Evolutionary conservation across 2,329 filamentous ascomycete genomes (phyloP).

Genomic region (Cladosporium colombiae): DNA sequence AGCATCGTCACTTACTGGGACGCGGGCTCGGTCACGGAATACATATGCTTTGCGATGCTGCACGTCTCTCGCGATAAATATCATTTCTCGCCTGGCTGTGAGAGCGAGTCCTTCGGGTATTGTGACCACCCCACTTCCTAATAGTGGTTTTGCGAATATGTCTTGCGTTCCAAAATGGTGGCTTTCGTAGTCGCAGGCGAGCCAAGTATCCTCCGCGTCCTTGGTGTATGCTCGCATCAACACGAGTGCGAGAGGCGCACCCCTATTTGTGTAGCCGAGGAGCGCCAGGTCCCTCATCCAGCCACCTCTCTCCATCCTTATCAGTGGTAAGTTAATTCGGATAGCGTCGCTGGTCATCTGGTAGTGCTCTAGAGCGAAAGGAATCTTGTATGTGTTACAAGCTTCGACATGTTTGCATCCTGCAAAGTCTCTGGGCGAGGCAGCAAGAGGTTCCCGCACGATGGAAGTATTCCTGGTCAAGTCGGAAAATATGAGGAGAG

Average conservation of each 20-base stretch:
- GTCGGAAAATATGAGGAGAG: constrained; percentile 10
- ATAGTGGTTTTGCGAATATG: background rate
- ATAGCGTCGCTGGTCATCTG: background rate
- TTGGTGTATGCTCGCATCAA: background rate
- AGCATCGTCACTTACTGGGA: background rate
- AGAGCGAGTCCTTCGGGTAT: background rate
- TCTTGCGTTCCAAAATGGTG: no score
- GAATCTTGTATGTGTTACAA: background rate
- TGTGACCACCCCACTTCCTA: background rate
- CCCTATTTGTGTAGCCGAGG: background rate
- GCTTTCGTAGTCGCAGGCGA: background rate
- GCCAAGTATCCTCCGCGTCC: background rate
- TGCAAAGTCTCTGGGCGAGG: background rate
- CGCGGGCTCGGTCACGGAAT: no score
- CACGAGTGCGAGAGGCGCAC: background rate
- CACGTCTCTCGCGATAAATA: background rate
- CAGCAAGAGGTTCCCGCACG: background rate
- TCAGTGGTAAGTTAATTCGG: background rate
- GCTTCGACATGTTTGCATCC: background rate
- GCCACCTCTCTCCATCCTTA: background rate
- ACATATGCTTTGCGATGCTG: no score
- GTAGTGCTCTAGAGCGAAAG: background rate
- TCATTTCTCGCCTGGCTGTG: background rate
- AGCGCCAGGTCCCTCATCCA: background rate
- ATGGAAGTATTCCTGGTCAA: background rate